phyloP scores from a whole-genome alignment of 352 stramenopile genomes.

The Vaucheria bursata region DNA sequence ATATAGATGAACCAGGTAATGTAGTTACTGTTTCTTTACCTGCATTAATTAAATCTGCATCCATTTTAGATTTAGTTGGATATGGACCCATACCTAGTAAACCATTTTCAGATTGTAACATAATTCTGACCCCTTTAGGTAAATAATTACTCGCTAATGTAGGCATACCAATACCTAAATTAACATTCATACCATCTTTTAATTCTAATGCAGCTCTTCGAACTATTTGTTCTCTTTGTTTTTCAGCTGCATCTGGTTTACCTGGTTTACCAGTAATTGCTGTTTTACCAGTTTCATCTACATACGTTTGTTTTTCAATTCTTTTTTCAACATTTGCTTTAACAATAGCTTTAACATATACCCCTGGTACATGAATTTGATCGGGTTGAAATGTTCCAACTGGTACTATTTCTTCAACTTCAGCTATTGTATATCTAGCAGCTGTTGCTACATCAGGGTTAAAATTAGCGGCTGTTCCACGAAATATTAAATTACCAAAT shows the following conservation, averaged over 20 bases:
- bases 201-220: conserved; percentile 74
- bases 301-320: conserved; percentile 84
- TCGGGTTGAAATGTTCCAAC: conserved; percentile 82
- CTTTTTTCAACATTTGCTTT: conserved; percentile 79
- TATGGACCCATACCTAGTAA: conserved; percentile 73
- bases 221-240: conserved; percentile 86
- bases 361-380: conserved; percentile 83
- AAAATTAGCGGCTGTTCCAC: conserved; percentile 86
- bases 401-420: conserved; percentile 88
- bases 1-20: conserved; percentile 78
- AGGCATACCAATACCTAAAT: conserved; percentile 88
- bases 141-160: conserved; percentile 90
- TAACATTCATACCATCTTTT: conserved; percentile 92
- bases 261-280: too few relatives aligned
- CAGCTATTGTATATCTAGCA: conserved; percentile 77
- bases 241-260: too few relatives aligned
- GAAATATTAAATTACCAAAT: conserved; percentile 87
- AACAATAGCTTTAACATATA: conserved; percentile 91
- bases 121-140: conserved; percentile 79
- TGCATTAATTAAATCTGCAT: conserved; percentile 91
- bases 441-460: conserved; percentile 82
- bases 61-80: conserved; percentile 64
- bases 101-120: conserved; percentile 91
- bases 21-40: conserved; percentile 92
- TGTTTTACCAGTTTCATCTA: too few relatives aligned